A percentile compares a stretch with the other conserved stretches of the same genome.
Conservation (phyloP, 2,329 filamentous ascomycete species). For the Rhynchosporium agropyri region DNA sequence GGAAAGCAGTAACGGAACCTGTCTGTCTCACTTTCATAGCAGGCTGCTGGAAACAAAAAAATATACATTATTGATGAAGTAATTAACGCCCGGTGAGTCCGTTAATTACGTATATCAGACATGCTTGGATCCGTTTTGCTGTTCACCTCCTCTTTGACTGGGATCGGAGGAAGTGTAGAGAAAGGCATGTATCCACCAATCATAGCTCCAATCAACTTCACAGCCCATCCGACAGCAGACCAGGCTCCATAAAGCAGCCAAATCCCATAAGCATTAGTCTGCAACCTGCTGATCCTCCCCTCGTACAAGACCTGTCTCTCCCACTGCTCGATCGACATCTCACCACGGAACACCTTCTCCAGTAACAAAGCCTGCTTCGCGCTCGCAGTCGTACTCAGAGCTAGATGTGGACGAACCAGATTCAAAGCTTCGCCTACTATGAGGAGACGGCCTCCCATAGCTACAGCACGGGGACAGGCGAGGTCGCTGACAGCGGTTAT, state of each 20-base stretch:
- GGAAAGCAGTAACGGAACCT: too few species aligned
- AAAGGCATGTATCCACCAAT: conserved; percentile 5
- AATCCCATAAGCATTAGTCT: conserved; percentile 14
- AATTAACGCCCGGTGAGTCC: too few species aligned
- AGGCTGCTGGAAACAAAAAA: too few species aligned
- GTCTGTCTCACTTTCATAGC: too few species aligned
- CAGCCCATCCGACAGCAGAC: conserved; percentile 11
- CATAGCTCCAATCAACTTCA: conserved; percentile 1
- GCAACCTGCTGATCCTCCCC: not conserved
- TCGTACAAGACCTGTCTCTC: conserved; percentile 15
- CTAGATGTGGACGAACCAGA: conserved; percentile 50
- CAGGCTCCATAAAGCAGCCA: not conserved
- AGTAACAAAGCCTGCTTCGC: conserved; percentile 38
- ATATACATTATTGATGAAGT: too few species aligned
- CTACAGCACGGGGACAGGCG: conserved; percentile 7
- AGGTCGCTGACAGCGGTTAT: conserved; percentile 18
- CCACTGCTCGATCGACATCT: conserved; percentile 20
- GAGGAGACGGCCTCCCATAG: conserved; percentile 43
- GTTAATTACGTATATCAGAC: too few species aligned
- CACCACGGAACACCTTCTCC: conserved; percentile 23
- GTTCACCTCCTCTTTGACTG: not conserved
- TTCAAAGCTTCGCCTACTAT: conserved; percentile 48
- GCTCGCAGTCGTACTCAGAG: conserved; percentile 48
- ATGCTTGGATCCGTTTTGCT: too few species aligned
- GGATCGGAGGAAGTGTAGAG: not conserved